Base-by-base conservation (phyloP, 2,329 filamentous ascomycete species). In the Cryoendolithus antarcticus region DNA sequence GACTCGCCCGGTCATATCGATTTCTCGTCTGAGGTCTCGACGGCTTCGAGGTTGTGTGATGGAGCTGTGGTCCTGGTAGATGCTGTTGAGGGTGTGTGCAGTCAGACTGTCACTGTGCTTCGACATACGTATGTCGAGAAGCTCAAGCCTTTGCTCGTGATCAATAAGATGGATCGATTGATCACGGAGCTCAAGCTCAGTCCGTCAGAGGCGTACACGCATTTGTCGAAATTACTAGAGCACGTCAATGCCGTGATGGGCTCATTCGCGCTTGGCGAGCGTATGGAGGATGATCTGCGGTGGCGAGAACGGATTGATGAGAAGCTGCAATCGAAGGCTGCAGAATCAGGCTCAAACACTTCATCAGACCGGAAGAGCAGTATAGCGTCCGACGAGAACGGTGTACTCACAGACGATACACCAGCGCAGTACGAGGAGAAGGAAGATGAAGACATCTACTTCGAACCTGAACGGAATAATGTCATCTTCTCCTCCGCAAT, bases 1-100 rank as follows among this genome's bases (percentile, higher is more conserved):
- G 91, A 98, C 63, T 96, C 91, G 1, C 91, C 91, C 0, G 91
- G 91, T 2, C 91, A 98, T 59, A 96, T 98, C 48, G 91, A 98
- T 62, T 98, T 98, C 61, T 95, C 88, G 65, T 94, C 86, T 48
- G 91, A 98, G 59, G 91, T 98, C 1, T 96, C 88, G 1, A 96
- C 89, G 1, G 91, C 91, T 2, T 96, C 89, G 7, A 74, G 91
- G 39, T 68, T 98, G 11, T 96, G 91, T 52, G 91, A 98, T 59
- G 91, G 91, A 30, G 91, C 91, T 5, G 77, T 96, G 7, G 85
- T 98, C 8, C 68, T 98, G 24, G 88, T 98, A 12, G 91, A 98
- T 61, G 91, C 89, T 4, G 91, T 98, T 0, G 91, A 98, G 60
- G 91, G 91, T 37, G 91, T 98, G 3, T 98, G 91, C 69, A 95